Conservation (phyloP, 73 alveolate species). For the Uronychia binucleata region DNA sequence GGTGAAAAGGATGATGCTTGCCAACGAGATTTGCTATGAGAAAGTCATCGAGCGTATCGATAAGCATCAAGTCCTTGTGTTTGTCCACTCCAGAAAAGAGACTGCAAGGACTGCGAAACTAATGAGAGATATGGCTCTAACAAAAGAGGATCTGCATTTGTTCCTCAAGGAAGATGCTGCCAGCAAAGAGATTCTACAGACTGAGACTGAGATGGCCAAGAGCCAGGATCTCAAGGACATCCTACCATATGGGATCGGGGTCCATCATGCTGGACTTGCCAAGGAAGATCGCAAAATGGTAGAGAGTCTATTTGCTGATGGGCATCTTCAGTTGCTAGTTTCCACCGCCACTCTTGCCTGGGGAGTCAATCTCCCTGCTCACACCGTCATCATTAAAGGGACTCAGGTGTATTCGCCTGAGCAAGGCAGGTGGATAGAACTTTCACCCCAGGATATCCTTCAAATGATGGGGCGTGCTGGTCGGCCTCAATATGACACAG, state of each 20-base stretch:
- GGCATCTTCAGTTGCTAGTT: constrained; percentile 91
- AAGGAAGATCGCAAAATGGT: constrained; percentile 96
- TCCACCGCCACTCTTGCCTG: constrained; percentile 99
- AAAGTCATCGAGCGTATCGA: constrained; percentile 96
- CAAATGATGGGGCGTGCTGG: constrained; percentile 99
- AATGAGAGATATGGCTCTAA: constrained; percentile 92
- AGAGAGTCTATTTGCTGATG: constrained; percentile 96
- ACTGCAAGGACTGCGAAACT: constrained; percentile 98
- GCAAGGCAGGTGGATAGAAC: constrained; percentile 98
- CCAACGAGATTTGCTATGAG: constrained; percentile 98
- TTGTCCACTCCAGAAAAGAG: constrained; percentile 99
- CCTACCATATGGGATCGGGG: constrained; percentile 95
- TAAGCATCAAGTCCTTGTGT: constrained; percentile 93
- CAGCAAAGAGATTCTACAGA: constrained; percentile 76
- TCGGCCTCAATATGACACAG: constrained; percentile 96
- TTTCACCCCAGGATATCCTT: constrained; percentile 97
- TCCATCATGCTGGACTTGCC: constrained; percentile 99
- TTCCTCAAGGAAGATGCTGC: constrained; percentile 83
- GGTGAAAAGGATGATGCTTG: constrained; percentile 93
- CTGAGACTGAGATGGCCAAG: constrained; percentile 44
- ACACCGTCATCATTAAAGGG: constrained; percentile 99
- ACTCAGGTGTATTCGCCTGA: constrained; percentile 99
- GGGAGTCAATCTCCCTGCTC: constrained; percentile 99
- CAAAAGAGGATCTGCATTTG: constrained; percentile 83
- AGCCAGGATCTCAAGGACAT: constrained; percentile 90